Evolutionary conservation across 805 yeast species (phyloP).

Genomic region (Kodamaea kaohsiungensis): DNA sequence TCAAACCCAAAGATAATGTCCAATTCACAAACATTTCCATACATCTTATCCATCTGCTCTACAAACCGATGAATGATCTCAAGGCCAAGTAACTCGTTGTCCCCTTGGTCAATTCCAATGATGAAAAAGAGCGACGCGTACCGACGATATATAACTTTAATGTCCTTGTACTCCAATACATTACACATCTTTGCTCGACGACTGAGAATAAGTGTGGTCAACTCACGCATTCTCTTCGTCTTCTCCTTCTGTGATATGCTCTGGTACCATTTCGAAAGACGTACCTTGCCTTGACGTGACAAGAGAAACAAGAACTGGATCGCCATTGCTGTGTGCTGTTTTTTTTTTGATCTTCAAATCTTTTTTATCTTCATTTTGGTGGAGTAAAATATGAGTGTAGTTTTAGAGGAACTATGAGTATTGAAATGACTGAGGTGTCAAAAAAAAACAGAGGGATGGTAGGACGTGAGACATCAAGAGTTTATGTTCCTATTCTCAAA

Average conservation of each 20-base stretch:
- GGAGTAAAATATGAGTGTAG: neutral
- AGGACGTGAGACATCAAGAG: too few species aligned
- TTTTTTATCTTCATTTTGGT: neutral
- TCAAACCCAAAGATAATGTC: slow-evolving; percentile 96
- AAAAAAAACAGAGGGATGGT: too few species aligned
- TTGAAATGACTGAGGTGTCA: too few species aligned
- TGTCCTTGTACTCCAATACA: slow-evolving; percentile 80
- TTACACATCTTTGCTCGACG: slow-evolving; percentile 95
- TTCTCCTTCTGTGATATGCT: slow-evolving; percentile 85
- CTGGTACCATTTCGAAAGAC: slow-evolving; percentile 91
- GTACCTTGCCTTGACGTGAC: slow-evolving; percentile 92
- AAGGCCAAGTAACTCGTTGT: slow-evolving; percentile 82
- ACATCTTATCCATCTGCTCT: slow-evolving; percentile 93
- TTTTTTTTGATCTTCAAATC: neutral
- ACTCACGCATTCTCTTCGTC: slow-evolving; percentile 77
- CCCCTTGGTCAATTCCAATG: slow-evolving; percentile 79
- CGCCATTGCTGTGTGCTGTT: slow-evolving; percentile 49
- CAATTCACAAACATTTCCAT: slow-evolving; percentile 94
- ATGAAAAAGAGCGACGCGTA: slow-evolving; percentile 93
- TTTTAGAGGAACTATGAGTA: neutral
- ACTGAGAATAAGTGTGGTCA: slow-evolving; percentile 80
- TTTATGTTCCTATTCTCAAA: too few species aligned
- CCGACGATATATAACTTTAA: slow-evolving; percentile 85
- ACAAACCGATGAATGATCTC: slow-evolving; percentile 92
- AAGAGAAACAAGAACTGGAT: slow-evolving; percentile 77